Evolutionary conservation across 768 basidiomycete species (phyloP).

Genomic region (Tulasnella sp.): DNA sequence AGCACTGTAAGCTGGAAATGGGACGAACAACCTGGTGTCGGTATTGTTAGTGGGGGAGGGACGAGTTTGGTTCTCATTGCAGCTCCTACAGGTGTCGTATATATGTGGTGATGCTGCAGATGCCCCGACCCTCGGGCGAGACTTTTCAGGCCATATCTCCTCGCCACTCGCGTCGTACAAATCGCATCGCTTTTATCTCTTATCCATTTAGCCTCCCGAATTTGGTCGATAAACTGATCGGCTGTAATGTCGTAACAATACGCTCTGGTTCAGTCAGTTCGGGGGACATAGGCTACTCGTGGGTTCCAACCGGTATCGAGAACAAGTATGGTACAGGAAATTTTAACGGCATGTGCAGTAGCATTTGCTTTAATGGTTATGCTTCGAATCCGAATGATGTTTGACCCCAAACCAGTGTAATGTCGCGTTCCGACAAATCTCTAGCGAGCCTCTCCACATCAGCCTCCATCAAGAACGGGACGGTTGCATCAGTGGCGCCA

Average conservation of each 20-base stretch:
- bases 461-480: neutral
- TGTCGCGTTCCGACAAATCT: neutral
- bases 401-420: neutral
- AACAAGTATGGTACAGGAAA: neutral
- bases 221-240: neutral
- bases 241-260: neutral
- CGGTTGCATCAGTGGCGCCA: neutral
- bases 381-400: neutral
- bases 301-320: neutral
- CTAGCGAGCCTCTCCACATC: neutral
- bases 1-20: conserved; percentile 33
- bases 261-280: neutral
- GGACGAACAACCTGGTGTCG: conserved; percentile 34
- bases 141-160: too few relatives aligned
- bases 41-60: conserved; percentile 41
- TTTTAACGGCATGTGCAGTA: neutral
- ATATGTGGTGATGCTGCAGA: conserved; percentile 85
- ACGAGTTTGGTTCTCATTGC: conserved; percentile 70
- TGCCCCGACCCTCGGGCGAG: too few relatives aligned
- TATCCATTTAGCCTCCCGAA: too few relatives aligned
- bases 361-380: too few relatives aligned
- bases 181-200: too few relatives aligned
- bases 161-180: conserved; percentile 17
- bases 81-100: conserved; percentile 64
- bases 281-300: neutral